phyloP scores from a whole-genome alignment of 1,139 yeast genomes.

The Pichia inconspicua region DNA sequence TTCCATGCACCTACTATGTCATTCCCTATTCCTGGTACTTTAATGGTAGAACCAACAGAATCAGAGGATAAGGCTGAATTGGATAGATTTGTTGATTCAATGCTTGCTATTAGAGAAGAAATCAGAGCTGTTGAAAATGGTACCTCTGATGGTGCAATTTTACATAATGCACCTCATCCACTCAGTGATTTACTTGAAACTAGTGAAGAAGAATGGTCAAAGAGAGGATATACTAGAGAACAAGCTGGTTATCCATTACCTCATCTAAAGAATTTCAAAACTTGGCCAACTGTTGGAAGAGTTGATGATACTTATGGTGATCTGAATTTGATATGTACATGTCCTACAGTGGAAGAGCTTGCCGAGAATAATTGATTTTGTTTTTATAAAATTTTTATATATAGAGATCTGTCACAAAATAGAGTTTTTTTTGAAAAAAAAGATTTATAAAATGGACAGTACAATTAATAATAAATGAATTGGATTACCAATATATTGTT shows the following conservation, averaged over 20 bases:
- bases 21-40: slow-evolving; percentile 95
- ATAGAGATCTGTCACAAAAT: too few species aligned
- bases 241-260: slow-evolving; percentile 89
- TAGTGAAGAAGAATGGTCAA: slow-evolving; percentile 56
- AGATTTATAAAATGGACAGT: too few species aligned
- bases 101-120: slow-evolving; percentile 76
- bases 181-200: slow-evolving; percentile 63
- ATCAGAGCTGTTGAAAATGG: slow-evolving; percentile 70
- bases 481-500: not conserved
- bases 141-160: slow-evolving; percentile 53
- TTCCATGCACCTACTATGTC: slow-evolving; percentile 99
- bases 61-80: slow-evolving; percentile 83
- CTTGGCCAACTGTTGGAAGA: slow-evolving; percentile 94
- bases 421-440: too few species aligned
- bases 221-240: slow-evolving; percentile 85
- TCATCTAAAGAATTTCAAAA: slow-evolving; percentile 63
- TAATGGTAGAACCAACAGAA: slow-evolving; percentile 98
- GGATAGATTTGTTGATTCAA: slow-evolving; percentile 82
- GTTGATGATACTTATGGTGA: slow-evolving; percentile 94
- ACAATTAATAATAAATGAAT: slow-evolving; percentile 4
- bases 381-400: too few species aligned
- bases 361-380: slow-evolving; percentile 28
- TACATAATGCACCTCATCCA: slow-evolving; percentile 91
- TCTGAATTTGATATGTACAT: slow-evolving; percentile 84
- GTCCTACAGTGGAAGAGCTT: slow-evolving; percentile 73